Base-by-base conservation (phyloP, 2,329 filamentous ascomycete genomes). In the Periconia digitata region DNA sequence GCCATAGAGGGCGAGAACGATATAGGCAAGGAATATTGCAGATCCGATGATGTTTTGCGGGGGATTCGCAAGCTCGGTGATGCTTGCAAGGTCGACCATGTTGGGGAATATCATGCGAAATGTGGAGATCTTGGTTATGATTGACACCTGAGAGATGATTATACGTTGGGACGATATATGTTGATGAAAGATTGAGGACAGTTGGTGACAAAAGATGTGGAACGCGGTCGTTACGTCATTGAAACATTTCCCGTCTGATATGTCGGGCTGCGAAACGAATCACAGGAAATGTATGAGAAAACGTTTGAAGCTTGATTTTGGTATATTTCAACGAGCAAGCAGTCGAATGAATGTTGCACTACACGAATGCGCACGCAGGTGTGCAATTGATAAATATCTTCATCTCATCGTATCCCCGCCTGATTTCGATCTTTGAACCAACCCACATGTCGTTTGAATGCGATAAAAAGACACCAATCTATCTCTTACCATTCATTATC, bases 31-130 rank as follows among this genome's bases (percentile, higher is more conserved):
- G 47, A 70, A 69, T 12, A 70, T 43, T 0, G 54, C 39, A 6
- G 66, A 55, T 43, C 67, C 66, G 22, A 68, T 43, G 50, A 62
- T 59, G 46, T 61, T 70, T 40, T 50, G 55, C 3, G 67, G 64
- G 18, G 63, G 64, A 17, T 58, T 61, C n/a, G 53, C 46, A 35
- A 55, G 58, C 15, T 47, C 32, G 12, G 40, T 27, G 18, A 58
- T 8, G 21, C 36, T 23, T 6, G 51, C 40, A 22, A 53, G 50
- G 24, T 49, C n/a, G 8, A 51, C 27, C 40, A 47, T 51, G 8
- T 38, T 42, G 21, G 7, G 29, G 23, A 40, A 43, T 47, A 22
- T 35, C 13, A 37, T 44, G 32, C 42, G 24, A 21, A 8, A 17
- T 21, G 22, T 21, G 16, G 16, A 23, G 18, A 40, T 17, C 20